Evolutionary conservation across 345 rosid genomes (phyloP), one percentile per base, ranked within the genome.

Genomic region (Euphorbia pulcherrima): DNA sequence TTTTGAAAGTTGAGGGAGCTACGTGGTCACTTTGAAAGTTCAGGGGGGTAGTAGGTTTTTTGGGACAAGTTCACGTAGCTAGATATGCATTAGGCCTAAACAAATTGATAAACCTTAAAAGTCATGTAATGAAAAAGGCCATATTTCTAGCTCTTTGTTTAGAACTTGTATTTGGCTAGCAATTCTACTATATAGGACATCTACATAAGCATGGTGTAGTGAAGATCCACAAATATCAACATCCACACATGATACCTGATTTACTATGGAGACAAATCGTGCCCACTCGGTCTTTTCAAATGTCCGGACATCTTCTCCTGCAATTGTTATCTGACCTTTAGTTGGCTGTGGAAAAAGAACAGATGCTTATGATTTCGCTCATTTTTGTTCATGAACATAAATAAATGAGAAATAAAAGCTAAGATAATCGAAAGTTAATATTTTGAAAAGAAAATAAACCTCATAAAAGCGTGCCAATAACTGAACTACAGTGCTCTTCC

Each of bases 271-370:
- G 80, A 93, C 87, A 62, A 77, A 84, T 60, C 77, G 87, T 30
- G 97, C 96, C 98, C 96, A 90, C 75, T 93, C 96, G 66, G 85
- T 87, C 83, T 90, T 93, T 76, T 89, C 96, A 83, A 90, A 93
- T 40, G 87, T 78, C 54, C 98, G 86, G 61, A 90, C 84, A 87
- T 93, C 98, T 78, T 93, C 96, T 73, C 92, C 92, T 9, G 83
- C 87, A 70, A 90, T 88, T 30, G 92, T 93, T 74, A 93, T 87
- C 26, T 81, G 88, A 70, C 98, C 98, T 74, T 74, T 79, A 64
- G 87, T 86, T 70, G 98, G 98, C 98, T 93, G 85, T 77, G 62
- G 50, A 71, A 74, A n/a, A 9, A 53, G 57, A 66, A 54, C 63
- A 73, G 24, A 62, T 65, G 48, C 44, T 44, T 37, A 75, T 51